Percentiles rank a stretch among this genome's conserved stretches.
These are phyloP conservation scores for Ailanthus altissimus DNA, from an alignment of 345 rosid species.

Conservation along the genomic window DNA sequence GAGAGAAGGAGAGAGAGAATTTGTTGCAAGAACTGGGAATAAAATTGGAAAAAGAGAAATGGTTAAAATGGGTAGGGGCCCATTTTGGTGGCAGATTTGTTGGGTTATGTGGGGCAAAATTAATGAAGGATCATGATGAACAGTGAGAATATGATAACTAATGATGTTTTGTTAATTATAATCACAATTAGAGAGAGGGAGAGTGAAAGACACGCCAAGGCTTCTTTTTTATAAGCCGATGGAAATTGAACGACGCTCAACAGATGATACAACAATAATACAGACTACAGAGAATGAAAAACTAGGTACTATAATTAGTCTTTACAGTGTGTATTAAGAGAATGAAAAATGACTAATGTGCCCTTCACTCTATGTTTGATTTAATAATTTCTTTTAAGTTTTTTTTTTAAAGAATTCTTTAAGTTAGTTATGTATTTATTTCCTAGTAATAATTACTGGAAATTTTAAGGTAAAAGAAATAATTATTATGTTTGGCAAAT, in stretches of 20 bases:
- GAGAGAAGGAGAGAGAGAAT: slow-evolving; percentile 9
- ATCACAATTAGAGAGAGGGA: not conserved
- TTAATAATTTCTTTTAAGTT: not conserved
- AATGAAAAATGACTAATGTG: not conserved
- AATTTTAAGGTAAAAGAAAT: not conserved
- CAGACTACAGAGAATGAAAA: not conserved
- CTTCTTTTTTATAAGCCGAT: not conserved
- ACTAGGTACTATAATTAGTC: not conserved
- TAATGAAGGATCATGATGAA: slow-evolving; percentile 21
- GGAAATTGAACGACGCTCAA: too few species aligned
- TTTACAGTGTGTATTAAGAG: not conserved
- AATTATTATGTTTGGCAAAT: not conserved
- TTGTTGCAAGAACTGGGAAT: slow-evolving; percentile 19
- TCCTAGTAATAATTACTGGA: not conserved
- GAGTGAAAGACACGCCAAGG: not conserved
- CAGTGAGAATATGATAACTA: not conserved
- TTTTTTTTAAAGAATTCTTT: too few species aligned
- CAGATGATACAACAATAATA: not conserved
- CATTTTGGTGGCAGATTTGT: slow-evolving; percentile 34
- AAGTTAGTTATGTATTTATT: not conserved
- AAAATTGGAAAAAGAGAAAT: not conserved
- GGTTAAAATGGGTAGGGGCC: slow-evolving; percentile 23
- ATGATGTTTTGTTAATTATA: not conserved
- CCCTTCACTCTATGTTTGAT: not conserved
- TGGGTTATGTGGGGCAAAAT: slow-evolving; percentile 20